Base-by-base conservation (phyloP, 2,329 filamentous ascomycete species). In the Botrytis paeoniae region DNA sequence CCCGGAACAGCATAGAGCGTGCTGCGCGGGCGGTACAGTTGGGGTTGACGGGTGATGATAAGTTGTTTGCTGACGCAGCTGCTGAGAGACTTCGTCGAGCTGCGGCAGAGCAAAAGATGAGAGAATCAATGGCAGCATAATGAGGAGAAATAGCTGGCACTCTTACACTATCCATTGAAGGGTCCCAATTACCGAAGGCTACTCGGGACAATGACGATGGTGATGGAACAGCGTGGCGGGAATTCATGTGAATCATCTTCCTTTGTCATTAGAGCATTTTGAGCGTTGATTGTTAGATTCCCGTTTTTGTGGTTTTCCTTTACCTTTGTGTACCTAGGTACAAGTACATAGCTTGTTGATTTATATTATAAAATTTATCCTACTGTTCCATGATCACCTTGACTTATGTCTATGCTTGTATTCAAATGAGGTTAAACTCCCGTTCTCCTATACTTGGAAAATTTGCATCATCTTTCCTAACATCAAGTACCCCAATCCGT, bases 81-180 rank as follows among this genome's bases (percentile, higher is more conserved):
- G 63, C 63, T 6, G 63, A 65, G 43, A 65, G 29, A 48, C 29
- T 48, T 22, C 63, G 63, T 48, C 63, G 63, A 48, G 63, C 63
- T n/a, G 9, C 14, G 29, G 10, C 9, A 14, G 20, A 48, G 10
- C 7, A 41, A 63, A 39, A 39, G 20, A 18, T 7, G 22, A n/a
- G 43, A 35, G 1, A 10, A 25, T 12, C 43, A 48, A 20, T 32
- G 29, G 8, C 41, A 48, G 41, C 41, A 65, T 18, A 32, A 35
- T 22, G 20, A n/a, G 29, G 22, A 35, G 8, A 18, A 9, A 12
- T 32, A 16, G 12, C 29, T 65, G 43, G 12, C 20, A n/a, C 43
- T 35, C 35, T n/a, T 41, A 14, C 14, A 16, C 37, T 18, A 25
- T 62, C 12, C n/a, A 25, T 35, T 48, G 16, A 35, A 37, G 63